phyloP scores from a whole-genome alignment of 2,329 filamentous ascomycete genomes.

The Pezicula radicicola region DNA sequence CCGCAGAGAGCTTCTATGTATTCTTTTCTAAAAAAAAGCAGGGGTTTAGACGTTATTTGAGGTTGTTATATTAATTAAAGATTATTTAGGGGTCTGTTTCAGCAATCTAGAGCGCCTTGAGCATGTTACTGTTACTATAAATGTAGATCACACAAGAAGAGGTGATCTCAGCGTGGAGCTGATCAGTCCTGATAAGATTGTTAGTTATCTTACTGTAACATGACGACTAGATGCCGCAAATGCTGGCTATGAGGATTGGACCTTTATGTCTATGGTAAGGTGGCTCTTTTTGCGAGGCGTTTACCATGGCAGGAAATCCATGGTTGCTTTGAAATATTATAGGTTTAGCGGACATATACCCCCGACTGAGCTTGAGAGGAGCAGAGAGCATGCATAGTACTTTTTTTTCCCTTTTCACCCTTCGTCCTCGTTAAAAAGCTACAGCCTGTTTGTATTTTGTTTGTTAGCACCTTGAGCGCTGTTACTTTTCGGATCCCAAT shows the following conservation, averaged over 20 bases:
- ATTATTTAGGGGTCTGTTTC: no score
- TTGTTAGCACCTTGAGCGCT: conserved; percentile 17
- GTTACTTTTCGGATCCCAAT: background rate
- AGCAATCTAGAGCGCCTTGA: conserved; percentile 87
- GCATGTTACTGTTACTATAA: conserved; percentile 98
- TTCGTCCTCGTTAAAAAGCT: no score
- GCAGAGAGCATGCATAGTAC: no score
- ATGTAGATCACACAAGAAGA: conserved; percentile 80
- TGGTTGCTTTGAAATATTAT: no score
- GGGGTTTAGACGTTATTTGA: no score
- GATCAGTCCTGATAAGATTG: conserved; percentile 75
- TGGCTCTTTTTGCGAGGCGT: no score
- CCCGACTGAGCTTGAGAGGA: no score
- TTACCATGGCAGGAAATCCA: no score
- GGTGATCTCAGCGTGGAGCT: conserved; percentile 93
- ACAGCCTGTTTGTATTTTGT: conserved; percentile 37
- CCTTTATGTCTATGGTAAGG: conserved; percentile 98
- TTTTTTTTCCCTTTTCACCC: conserved; percentile 19
- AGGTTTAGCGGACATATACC: no score
- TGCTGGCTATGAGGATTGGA: conserved; percentile 88
- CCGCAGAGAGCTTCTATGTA: no score
- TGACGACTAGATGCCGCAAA: conserved; percentile 65
- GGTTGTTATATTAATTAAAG: no score
- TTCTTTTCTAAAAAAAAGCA: no score
- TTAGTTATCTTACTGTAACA: conserved; percentile 78